Evolutionary conservation across 345 rosid species (phyloP).

Genomic region (Schrenkiella parvula): DNA sequence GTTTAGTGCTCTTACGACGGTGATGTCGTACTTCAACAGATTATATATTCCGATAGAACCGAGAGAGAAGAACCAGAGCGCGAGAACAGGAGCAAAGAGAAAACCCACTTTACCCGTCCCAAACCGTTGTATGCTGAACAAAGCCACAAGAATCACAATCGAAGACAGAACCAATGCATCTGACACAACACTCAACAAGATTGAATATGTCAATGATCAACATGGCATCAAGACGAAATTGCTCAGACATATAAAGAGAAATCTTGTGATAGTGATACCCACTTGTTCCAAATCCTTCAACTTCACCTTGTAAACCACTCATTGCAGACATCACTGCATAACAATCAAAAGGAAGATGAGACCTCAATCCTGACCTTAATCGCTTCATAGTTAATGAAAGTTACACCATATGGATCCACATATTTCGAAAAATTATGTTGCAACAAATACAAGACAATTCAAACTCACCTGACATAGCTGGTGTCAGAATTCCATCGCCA

Average conservation of each 20-base stretch:
- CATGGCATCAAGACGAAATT: background rate
- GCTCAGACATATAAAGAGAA: background rate
- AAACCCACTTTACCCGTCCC: constrained; percentile 91
- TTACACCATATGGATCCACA: background rate
- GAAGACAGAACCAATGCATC: constrained; percentile 73
- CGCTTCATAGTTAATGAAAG: background rate
- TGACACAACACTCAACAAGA: constrained; percentile 34
- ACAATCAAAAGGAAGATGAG: background rate
- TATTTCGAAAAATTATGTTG: background rate
- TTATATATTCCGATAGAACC: constrained; percentile 85
- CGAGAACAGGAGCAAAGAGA: constrained; percentile 83
- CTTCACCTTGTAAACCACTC: constrained; percentile 85
- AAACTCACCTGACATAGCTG: constrained; percentile 82
- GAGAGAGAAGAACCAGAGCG: constrained; percentile 85
- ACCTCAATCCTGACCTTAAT: background rate
- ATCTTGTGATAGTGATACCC: constrained; percentile 32
- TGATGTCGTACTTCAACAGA: constrained; percentile 52
- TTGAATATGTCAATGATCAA: background rate
- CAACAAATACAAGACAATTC: background rate
- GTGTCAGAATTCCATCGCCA: constrained; percentile 95
- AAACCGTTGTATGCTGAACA: constrained; percentile 89
- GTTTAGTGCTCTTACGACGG: constrained; percentile 78
- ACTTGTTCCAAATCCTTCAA: constrained; percentile 74
- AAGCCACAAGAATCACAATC: constrained; percentile 53
- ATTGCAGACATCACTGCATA: constrained; percentile 95